Percentiles rank a stretch among this genome's conserved stretches.
These are phyloP conservation scores for Trichoderma atrobrunneum DNA, from an alignment of 2,329 filamentous ascomycete genomes.

Conservation along the genomic window DNA sequence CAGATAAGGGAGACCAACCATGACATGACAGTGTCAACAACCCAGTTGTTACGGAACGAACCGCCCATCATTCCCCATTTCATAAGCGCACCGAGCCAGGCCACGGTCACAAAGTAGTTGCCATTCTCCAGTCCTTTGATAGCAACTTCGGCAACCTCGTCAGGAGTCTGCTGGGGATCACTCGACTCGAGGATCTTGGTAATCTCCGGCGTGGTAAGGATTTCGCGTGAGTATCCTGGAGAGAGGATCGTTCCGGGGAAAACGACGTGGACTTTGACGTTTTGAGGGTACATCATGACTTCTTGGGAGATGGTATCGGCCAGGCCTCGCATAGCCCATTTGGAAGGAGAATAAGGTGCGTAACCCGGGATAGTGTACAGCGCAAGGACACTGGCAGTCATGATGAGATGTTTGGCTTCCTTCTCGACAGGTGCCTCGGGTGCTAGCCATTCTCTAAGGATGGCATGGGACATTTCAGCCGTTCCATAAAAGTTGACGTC, in stretches of 20 bases:
- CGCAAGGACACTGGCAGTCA: constrained; percentile 75
- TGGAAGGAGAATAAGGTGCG: constrained; percentile 76
- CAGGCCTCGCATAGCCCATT: constrained; percentile 79
- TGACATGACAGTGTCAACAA: constrained; percentile 57
- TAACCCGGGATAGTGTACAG: constrained; percentile 82
- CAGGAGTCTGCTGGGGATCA: constrained; percentile 76
- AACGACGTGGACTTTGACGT: constrained; percentile 77
- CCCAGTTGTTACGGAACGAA: constrained; percentile 55
- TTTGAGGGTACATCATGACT: constrained; percentile 78
- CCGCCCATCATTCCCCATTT: constrained; percentile 58
- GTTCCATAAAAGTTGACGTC: constrained; percentile 89
- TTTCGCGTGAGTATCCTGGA: constrained; percentile 73
- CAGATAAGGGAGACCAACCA: constrained; percentile 54
- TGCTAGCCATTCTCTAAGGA: constrained; percentile 70
- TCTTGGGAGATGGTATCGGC: constrained; percentile 84
- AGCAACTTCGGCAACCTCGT: constrained; percentile 68
- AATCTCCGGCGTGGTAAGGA: constrained; percentile 73
- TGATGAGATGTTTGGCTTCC: constrained; percentile 73
- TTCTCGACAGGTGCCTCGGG: constrained; percentile 42
- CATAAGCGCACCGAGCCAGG: constrained; percentile 69
- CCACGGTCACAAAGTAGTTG: constrained; percentile 75
- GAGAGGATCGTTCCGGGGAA: constrained; percentile 80
- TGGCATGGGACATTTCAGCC: constrained; percentile 80
- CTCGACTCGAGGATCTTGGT: constrained; percentile 76
- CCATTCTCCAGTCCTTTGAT: constrained; percentile 77